Evolutionary conservation across 106 monocot species (phyloP), one percentile per base, ranked within the genome.

Genomic region (Dioscorea alata): DNA sequence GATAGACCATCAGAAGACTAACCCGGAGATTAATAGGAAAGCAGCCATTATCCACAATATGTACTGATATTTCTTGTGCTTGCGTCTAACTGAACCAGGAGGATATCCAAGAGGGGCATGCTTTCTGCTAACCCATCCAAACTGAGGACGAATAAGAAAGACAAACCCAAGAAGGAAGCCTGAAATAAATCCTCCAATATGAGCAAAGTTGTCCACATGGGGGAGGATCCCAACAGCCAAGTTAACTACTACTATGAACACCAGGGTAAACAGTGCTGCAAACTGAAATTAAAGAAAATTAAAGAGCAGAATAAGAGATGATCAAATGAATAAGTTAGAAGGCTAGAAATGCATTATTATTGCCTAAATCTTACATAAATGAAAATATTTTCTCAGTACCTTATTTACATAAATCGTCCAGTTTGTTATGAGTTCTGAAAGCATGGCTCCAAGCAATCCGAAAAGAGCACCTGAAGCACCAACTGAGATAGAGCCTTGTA

Each of bases 381-480:
- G 6, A 42, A 6, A 42, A 42, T 10, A 1, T 42, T 42, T 42
- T 10, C 9, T 42, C 9, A 15, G 17, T 70, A 97, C 97, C 97
- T 97, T 97, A 50, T 92, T 97, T 50, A 79, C 86, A 77, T 97
- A 97, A 50, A 89, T 89, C 23, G 92, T 92, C 97, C 92, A 97
- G 71, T 97, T 97, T 62, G 92, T 90, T 66, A 97, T 82, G 50
- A 97, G 92, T 68, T 97, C 97, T 32, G 97, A 92, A 64, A 97
- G 97, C 92, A 92, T 89, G 68, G 72, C 89, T 18, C 97, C 97
- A 17, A 97, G 83, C 23, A 97, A 76, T 34, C 92, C 97, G 71
- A 97, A 92, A 24, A 92, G 92, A 67, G 92, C 97, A 68, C 92
- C 92, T 32, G 97, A 97, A 63, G 92, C 97, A 54, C 97, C 97